These are phyloP conservation scores for Sporothrix dimorphospora DNA, from an alignment of 2,329 filamentous ascomycete genomes.

Conservation along the genomic window DNA sequence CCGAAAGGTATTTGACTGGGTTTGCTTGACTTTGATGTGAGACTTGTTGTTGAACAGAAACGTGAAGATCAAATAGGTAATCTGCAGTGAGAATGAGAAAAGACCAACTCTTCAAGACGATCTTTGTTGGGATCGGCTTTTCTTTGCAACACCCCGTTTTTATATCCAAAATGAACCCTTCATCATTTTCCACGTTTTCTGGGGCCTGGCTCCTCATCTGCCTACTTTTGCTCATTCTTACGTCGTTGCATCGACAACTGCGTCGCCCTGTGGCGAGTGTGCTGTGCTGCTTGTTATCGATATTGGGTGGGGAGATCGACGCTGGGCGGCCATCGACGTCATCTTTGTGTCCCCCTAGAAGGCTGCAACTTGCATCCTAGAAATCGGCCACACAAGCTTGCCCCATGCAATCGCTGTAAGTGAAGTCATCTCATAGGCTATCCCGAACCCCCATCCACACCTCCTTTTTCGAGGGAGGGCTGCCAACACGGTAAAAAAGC, in stretches of 20 bases:
- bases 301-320: slow-evolving; percentile 9
- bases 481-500: background rate
- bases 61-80: background rate
- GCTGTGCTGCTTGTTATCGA: background rate
- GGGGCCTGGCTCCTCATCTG: background rate
- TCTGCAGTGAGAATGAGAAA: background rate
- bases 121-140: background rate
- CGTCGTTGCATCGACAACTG: slow-evolving; percentile 15
- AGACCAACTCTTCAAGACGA: background rate
- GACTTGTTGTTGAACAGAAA: background rate
- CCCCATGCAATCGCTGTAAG: slow-evolving; percentile 9
- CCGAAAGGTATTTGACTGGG: background rate
- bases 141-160: slow-evolving; percentile 8
- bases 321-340: slow-evolving; percentile 12
- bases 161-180: background rate
- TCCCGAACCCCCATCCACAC: background rate
- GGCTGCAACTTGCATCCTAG: background rate
- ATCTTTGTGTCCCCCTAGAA: slow-evolving; percentile 3
- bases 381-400: background rate
- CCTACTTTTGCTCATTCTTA: slow-evolving; percentile 1
- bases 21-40: background rate
- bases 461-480: background rate
- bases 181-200: slow-evolving; percentile 2
- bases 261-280: slow-evolving; percentile 18
- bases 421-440: slow-evolving; percentile 3